These are phyloP conservation scores for Podospora pseudoanserina DNA, from an alignment of 495 filamentous ascomycete species.

Conservation along the genomic window DNA sequence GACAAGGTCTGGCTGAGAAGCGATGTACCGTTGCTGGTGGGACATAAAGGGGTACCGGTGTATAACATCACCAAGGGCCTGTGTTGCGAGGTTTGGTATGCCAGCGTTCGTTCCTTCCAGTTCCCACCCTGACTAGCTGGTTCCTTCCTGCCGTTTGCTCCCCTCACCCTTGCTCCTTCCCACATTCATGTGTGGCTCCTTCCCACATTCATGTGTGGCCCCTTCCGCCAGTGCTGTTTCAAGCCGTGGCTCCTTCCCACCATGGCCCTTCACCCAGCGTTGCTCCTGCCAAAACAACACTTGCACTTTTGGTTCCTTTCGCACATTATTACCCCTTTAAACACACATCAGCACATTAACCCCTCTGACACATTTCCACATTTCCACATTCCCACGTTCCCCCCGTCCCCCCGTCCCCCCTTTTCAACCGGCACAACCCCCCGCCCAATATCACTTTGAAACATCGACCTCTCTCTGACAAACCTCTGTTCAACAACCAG, in stretches of 20 bases:
- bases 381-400: not conserved
- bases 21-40: constrained; percentile 1
- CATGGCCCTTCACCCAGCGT: too few relatives aligned
- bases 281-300: too few relatives aligned
- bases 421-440: not conserved
- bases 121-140: too few relatives aligned
- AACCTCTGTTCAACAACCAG: not conserved
- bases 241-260: too few relatives aligned
- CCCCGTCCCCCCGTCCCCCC: too few relatives aligned
- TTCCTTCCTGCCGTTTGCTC: not conserved
- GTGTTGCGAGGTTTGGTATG: constrained; percentile 14
- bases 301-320: not conserved
- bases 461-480: not conserved
- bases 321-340: not conserved
- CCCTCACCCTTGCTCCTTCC: not conserved
- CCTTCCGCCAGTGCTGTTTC: too few relatives aligned
- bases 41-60: constrained; percentile 11
- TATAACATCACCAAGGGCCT: constrained; percentile 15
- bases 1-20: constrained; percentile 20
- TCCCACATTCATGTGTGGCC: too few relatives aligned
- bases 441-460: not conserved
- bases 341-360: not conserved
- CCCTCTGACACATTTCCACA: not conserved
- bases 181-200: not conserved
- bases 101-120: not conserved